Percentiles rank a stretch among this genome's conserved stretches.
These are phyloP conservation scores for Sphaerostilbella broomeana DNA, from an alignment of 2,329 filamentous ascomycete genomes.

Conservation along the genomic window DNA sequence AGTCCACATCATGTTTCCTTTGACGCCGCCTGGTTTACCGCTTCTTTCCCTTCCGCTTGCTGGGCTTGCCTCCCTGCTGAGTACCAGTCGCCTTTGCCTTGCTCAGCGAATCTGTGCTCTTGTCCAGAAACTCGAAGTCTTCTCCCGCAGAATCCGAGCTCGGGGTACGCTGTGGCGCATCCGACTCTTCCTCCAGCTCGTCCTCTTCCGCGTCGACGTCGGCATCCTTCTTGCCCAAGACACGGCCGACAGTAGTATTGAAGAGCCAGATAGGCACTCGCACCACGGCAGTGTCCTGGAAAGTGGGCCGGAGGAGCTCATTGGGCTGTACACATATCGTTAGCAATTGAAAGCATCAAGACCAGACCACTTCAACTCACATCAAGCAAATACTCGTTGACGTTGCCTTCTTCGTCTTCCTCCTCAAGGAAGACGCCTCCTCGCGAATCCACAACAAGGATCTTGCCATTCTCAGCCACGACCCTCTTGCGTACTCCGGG, in stretches of 20 bases:
- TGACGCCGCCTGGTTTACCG: slow-evolving; percentile 8
- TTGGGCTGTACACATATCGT: slow-evolving; percentile 50
- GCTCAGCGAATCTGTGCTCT: slow-evolving; percentile 49
- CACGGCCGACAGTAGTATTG: slow-evolving; percentile 46
- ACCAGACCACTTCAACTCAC: slow-evolving; percentile 45
- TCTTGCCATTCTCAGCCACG: slow-evolving; percentile 89
- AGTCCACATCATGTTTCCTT: too few relatives aligned
- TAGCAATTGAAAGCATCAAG: background rate
- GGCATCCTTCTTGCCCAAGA: slow-evolving; percentile 35
- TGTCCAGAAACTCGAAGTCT: slow-evolving; percentile 58
- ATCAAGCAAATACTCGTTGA: slow-evolving; percentile 80
- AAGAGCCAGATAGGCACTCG: slow-evolving; percentile 72
- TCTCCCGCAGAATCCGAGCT: slow-evolving; percentile 52
- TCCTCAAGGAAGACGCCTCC: slow-evolving; percentile 96
- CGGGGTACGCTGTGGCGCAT: slow-evolving; percentile 44
- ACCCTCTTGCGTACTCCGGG: slow-evolving; percentile 79
- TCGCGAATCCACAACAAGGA: slow-evolving; percentile 82
- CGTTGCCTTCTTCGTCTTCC: slow-evolving; percentile 76
- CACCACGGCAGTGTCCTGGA: slow-evolving; percentile 77
- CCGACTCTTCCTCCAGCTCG: slow-evolving; percentile 40
- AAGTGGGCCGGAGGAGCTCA: slow-evolving; percentile 69
- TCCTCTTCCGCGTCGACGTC: slow-evolving; percentile 32
- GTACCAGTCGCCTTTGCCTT: slow-evolving; percentile 45
- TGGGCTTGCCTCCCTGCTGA: slow-evolving; percentile 40
- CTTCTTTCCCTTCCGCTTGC: slow-evolving; percentile 19